A percentile compares a stretch with the other conserved stretches of the same genome.
phyloP scores from a whole-genome alignment of 2,329 filamentous ascomycete genomes.

The Chaetomium sp. region DNA sequence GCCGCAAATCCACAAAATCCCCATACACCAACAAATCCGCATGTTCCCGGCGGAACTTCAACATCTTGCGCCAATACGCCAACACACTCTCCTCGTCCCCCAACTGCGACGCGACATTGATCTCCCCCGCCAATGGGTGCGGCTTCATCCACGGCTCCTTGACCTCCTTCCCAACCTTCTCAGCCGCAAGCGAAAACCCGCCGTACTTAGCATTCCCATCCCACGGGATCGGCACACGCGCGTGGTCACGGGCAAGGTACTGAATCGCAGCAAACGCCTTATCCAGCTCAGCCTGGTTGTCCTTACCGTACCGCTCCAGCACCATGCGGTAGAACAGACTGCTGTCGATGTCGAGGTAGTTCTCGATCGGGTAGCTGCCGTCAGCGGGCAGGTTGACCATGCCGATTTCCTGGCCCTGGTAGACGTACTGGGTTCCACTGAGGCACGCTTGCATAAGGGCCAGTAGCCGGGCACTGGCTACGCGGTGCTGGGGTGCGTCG shows the following conservation, averaged over 20 bases:
- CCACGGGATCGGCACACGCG: constrained; percentile 5
- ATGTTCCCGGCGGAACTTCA: constrained; percentile 2
- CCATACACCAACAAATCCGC: constrained; percentile 4
- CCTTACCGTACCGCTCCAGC: constrained; percentile 3
- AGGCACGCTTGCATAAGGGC: constrained; percentile 40
- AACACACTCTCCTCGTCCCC: constrained; percentile 7
- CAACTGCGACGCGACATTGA: constrained; percentile 6
- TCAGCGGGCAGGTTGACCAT: constrained; percentile 44
- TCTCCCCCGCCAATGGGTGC: constrained; percentile 4
- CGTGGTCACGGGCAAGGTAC: constrained; percentile 5
- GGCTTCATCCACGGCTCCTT: constrained; percentile 11
- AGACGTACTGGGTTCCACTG: constrained; percentile 49
- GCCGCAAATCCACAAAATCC: constrained; percentile 3
- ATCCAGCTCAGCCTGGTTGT: constrained; percentile 7
- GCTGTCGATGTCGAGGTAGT: constrained; percentile 11
- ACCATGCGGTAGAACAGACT: constrained; percentile 2
- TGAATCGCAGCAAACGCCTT: constrained; percentile 5
- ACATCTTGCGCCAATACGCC: constrained; percentile 6
- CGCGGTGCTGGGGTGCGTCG: constrained; percentile 39
- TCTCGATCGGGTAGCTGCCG: constrained; percentile 25
- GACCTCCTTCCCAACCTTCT: constrained; percentile 3
- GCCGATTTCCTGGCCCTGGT: constrained; percentile 55
- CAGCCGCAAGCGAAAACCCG: constrained; percentile 6
- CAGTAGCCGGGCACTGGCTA: constrained; percentile 45
- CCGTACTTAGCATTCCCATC: constrained; percentile 6